phyloP scores from a whole-genome alignment of 768 basidiomycete genomes.

The Agaricus sinodeliciosus region DNA sequence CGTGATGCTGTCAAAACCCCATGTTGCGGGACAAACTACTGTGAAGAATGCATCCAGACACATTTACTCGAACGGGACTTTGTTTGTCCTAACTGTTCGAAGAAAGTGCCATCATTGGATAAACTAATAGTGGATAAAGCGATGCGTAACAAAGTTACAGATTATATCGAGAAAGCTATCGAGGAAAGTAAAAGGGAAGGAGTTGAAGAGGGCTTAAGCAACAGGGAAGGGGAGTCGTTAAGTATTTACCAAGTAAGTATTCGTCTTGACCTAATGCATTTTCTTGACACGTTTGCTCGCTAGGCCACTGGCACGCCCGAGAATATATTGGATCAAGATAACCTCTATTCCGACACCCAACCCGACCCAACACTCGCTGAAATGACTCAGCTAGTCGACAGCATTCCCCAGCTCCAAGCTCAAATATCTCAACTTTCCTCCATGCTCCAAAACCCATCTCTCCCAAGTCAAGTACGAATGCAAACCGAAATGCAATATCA shows the following conservation, averaged over 20 bases:
- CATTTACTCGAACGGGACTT: conserved; percentile 94
- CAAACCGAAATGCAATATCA: conserved; percentile 81
- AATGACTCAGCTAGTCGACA: conserved; percentile 65
- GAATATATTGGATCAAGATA: conserved; percentile 41
- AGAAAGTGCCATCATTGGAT: conserved; percentile 85
- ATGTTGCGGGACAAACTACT: conserved; percentile 86
- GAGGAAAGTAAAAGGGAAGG: conserved; percentile 71
- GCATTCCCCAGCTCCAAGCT: conserved; percentile 77
- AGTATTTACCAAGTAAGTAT: conserved; percentile 27
- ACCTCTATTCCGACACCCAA: conserved; percentile 62
- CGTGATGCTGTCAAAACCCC: conserved; percentile 94
- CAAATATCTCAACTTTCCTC: conserved; percentile 75
- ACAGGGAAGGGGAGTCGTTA: conserved; percentile 17
- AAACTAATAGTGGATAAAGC: conserved; percentile 78
- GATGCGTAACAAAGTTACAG: conserved; percentile 66
- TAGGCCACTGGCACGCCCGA: conserved; percentile 15
- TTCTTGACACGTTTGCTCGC: not conserved
- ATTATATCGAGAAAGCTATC: conserved; percentile 77
- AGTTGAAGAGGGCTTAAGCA: conserved; percentile 31
- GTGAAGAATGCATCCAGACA: conserved; percentile 97
- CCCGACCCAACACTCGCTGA: conserved; percentile 52
- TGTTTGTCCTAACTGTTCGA: conserved; percentile 83
- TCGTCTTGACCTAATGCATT: not conserved
- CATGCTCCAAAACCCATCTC: conserved; percentile 72
- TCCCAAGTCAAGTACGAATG: conserved; percentile 68